A percentile compares a stretch with the other conserved stretches of the same genome.
These are phyloP conservation scores for Lentinula detonsa DNA, from an alignment of 768 basidiomycete species.

Conservation along the genomic window DNA sequence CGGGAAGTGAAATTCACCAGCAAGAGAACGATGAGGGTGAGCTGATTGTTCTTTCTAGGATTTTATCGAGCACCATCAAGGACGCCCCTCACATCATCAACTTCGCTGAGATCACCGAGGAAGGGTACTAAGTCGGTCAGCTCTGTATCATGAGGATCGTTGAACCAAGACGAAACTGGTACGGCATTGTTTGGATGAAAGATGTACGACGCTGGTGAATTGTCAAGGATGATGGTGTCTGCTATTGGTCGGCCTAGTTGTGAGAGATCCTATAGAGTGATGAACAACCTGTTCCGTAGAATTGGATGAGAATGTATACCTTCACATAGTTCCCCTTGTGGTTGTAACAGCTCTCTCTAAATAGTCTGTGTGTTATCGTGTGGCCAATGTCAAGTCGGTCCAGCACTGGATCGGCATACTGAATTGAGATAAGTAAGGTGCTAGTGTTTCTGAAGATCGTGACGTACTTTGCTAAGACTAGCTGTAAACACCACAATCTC, in stretches of 20 bases:
- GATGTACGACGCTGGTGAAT: constrained; percentile 97
- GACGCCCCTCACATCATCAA: constrained; percentile 88
- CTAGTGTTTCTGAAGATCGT: background rate
- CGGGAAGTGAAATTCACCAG: background rate
- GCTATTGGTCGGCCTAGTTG: constrained; percentile 92
- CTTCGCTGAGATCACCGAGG: constrained; percentile 77
- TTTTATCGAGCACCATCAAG: constrained; percentile 76
- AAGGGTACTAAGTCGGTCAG: constrained; percentile 94
- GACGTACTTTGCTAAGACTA: constrained; percentile 86
- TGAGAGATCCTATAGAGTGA: constrained; percentile 78
- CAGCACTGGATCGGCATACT: constrained; percentile 98
- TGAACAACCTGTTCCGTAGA: background rate
- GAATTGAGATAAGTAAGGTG: constrained; percentile 6
- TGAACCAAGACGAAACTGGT: constrained; percentile 99
- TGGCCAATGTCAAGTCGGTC: constrained; percentile 93
- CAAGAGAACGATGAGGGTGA: background rate
- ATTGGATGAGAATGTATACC: constrained; percentile 34
- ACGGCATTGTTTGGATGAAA: constrained; percentile 99
- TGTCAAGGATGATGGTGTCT: constrained; percentile 97
- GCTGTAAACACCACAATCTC: constrained; percentile 98
- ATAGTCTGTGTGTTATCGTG: constrained; percentile 90
- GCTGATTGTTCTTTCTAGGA: background rate
- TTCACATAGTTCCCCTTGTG: constrained; percentile 99
- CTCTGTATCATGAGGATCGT: constrained; percentile 97
- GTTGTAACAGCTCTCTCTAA: constrained; percentile 98